Base-by-base conservation (phyloP, 1,284 basidiomycete genomes). In the Clitocybe nebularis region DNA sequence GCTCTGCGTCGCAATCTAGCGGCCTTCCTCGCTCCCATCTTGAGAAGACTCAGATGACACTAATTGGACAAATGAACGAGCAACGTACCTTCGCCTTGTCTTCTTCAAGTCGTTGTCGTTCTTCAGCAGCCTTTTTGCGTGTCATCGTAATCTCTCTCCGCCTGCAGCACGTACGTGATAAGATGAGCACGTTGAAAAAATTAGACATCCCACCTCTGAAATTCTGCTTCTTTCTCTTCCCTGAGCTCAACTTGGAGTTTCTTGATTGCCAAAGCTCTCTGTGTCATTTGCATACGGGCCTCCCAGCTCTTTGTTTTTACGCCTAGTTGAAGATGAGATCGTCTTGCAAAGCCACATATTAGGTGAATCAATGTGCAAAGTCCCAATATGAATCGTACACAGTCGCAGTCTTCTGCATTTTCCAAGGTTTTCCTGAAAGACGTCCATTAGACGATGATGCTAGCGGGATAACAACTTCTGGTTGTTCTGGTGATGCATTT, bases 1-100 rank as follows among this genome's bases (percentile, higher is more conserved):
- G 78, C 79, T 64, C 69, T 83, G 41, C 81, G 76, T 44, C 80
- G 75, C 36, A 85, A 66, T 42, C 87, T 71, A 7, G 83, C 82
- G 30, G 84, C 77, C 62, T 83, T 89, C 44, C 78, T 71, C 36
- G 82, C 84, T 44, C 87, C 85, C 82, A 90, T 84, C 87, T 89
- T 48, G 16, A 44, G 17, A 39, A 19, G 36, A 47, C n/a, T n/a
- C n/a, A 32, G 28, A 36, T 35, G 36, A 35, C 25, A 29, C 19
- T 32, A 44, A 29, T 13, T 30, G 48, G 47, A 45, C 45, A 20
- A 26, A 40, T 42, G 29, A 36, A n/a, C 14, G 29, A 36, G 43
- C 29, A 19, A 51, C 67, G 35, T 54, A 85, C 87, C 67, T 78
- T 81, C 25, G 77, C 77, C 55, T 81, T 86, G 51, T 80, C 81